Percentiles rank a stretch among this genome's conserved stretches.
Evolutionary conservation across 805 yeast species (phyloP).

Genomic region (Pichia phayaonensis): DNA sequence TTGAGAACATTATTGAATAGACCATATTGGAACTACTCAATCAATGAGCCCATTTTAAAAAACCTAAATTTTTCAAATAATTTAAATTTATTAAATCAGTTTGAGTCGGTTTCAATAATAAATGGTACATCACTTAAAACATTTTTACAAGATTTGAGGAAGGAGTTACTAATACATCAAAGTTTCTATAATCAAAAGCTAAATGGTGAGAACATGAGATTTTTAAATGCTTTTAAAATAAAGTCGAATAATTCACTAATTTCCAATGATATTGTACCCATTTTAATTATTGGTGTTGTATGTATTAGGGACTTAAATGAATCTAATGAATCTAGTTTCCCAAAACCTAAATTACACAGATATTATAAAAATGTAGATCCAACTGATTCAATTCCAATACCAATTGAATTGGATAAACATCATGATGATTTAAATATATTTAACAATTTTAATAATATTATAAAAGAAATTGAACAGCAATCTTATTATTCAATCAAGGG

Average conservation of each 20-base stretch:
- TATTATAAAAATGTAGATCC: no score
- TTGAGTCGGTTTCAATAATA: background rate
- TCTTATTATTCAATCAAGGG: background rate
- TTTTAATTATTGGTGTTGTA: constrained; percentile 26
- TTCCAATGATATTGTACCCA: constrained; percentile 18
- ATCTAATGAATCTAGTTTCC: no score
- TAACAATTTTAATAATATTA: background rate
- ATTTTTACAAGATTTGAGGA: background rate
- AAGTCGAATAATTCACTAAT: constrained; percentile 11
- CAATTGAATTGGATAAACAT: no score
- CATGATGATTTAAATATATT: constrained; percentile 14
- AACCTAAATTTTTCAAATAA: background rate
- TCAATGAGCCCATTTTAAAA: background rate
- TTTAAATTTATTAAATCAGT: background rate
- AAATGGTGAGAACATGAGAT: constrained; percentile 24
- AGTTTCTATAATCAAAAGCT: constrained; percentile 24
- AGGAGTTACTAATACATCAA: background rate
- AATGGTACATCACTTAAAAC: background rate
- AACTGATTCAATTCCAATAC: no score
- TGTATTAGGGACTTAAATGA: no score
- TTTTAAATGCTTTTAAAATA: constrained; percentile 39
- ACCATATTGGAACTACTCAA: background rate
- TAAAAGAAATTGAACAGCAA: constrained; percentile 1
- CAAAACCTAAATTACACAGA: no score
- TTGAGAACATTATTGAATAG: background rate